Evolutionary conservation across 805 yeast genomes (phyloP), one percentile per base, ranked within the genome.

Genomic region (Cyberlindnera petersonii): DNA sequence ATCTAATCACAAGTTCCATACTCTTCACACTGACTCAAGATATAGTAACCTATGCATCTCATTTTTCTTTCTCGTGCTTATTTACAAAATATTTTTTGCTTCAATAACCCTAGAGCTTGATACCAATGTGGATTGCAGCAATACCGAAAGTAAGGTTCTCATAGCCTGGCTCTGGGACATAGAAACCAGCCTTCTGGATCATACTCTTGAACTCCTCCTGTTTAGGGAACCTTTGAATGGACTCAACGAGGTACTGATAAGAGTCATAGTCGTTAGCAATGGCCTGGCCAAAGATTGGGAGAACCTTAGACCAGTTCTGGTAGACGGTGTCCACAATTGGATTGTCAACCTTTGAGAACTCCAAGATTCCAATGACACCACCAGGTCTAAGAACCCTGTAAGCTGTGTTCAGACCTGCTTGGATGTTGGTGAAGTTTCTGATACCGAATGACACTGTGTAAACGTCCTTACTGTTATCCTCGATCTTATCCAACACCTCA

Each of bases 391-490:
- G 75, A 22, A 91, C 95, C 53, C 98, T 76, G 68, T 91, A 84
- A 24, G 98, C 98, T n/a, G 97, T 82, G 52, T 85, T 74, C 54
- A 93, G 72, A 21, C 98, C 98, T 5, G 87, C 88, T 64, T 89
- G 96, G 53, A 93, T 81, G 60, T 93, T 74, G 42, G 98, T 93
- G 64, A 94, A 93, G 65, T 93, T 93, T 64, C 98, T 79, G 66
- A 93, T 93, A 43, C 98, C 98, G 61, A 93, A 93, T 3, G 97
- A 95, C 52, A 93, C 88, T 3, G 98, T 93, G 64, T 93, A 93
- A 36, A 93, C 79, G 60, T 93, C 98, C 66, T 88, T 91, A 7
- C 96, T 86, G 60, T 82, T 79, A 54, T 83, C 88, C 33, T 80
- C 82, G 48, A 93, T 85, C 39, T 77, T 70, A 51, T 87, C 97